A percentile compares a stretch with the other conserved stretches of the same genome.
Conservation (phyloP, 2,329 filamentous ascomycete species). For the Diplodia mutila region DNA sequence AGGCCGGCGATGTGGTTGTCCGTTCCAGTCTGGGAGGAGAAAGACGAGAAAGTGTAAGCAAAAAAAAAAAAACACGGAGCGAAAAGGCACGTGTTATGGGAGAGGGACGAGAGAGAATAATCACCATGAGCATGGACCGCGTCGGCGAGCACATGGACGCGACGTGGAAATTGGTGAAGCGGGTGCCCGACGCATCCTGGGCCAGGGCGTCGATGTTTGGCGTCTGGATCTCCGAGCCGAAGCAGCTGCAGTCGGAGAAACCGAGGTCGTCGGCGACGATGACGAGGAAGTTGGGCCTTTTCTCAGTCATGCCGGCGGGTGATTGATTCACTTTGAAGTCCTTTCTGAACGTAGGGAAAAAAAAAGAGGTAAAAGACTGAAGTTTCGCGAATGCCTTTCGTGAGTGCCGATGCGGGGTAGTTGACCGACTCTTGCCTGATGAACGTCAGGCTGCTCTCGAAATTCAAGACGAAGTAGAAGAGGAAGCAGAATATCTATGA, state of each 20-base stretch:
- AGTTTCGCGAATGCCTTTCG: too few species aligned
- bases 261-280: constrained; percentile 64
- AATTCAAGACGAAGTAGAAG: neutral
- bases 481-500: neutral
- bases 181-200: constrained; percentile 51
- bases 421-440: neutral
- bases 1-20: constrained; percentile 64
- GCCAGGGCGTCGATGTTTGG: constrained; percentile 60
- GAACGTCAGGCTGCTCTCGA: neutral
- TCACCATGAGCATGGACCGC: constrained; percentile 64
- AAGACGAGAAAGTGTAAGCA: constrained; percentile 27
- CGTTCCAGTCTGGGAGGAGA: constrained; percentile 53
- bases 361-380: neutral
- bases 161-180: constrained; percentile 67
- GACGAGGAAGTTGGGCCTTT: constrained; percentile 63
- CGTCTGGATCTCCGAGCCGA: constrained; percentile 64
- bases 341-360: neutral
- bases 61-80: neutral
- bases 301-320: constrained; percentile 7
- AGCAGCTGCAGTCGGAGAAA: constrained; percentile 62
- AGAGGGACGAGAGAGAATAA: neutral
- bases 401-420: neutral
- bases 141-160: constrained; percentile 68
- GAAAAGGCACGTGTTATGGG: neutral
- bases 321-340: neutral